Percentiles rank a stretch among this genome's conserved stretches.
Conservation (phyloP, 768 basidiomycete genomes). For the Termitomyces sp. region DNA sequence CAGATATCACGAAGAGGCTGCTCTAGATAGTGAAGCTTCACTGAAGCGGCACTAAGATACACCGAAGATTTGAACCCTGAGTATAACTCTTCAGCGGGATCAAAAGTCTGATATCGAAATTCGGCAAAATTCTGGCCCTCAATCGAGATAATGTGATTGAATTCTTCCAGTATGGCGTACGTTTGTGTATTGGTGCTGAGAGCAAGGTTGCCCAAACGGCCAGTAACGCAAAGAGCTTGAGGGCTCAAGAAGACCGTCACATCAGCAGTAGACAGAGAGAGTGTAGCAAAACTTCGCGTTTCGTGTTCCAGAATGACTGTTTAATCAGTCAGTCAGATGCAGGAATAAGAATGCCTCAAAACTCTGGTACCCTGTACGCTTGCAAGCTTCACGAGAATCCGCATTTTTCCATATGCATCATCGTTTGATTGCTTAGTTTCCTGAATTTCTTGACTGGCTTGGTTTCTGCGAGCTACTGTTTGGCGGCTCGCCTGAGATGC, state of each 20-base stretch:
- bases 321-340: not conserved
- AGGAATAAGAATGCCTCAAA: not conserved
- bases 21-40: slow-evolving; percentile 86
- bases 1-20: slow-evolving; percentile 88
- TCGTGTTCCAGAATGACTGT: slow-evolving; percentile 78
- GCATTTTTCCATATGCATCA: slow-evolving; percentile 53
- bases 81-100: slow-evolving; percentile 64
- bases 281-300: slow-evolving; percentile 66
- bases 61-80: slow-evolving; percentile 81
- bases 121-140: slow-evolving; percentile 93
- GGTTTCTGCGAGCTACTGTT: not conserved
- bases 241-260: slow-evolving; percentile 70
- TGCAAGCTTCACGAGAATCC: slow-evolving; percentile 77
- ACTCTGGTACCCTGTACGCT: slow-evolving; percentile 64
- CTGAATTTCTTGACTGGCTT: not conserved
- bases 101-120: slow-evolving; percentile 90
- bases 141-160: slow-evolving; percentile 86
- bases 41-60: slow-evolving; percentile 78
- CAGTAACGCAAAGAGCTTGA: slow-evolving; percentile 72
- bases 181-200: slow-evolving; percentile 67
- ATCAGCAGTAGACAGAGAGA: slow-evolving; percentile 87
- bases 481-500: not conserved
- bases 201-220: slow-evolving; percentile 78
- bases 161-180: slow-evolving; percentile 51
- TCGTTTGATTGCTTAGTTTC: not conserved